These are phyloP conservation scores for Penicillium sp. DNA, from an alignment of 2,329 filamentous ascomycete genomes.

Conservation along the genomic window DNA sequence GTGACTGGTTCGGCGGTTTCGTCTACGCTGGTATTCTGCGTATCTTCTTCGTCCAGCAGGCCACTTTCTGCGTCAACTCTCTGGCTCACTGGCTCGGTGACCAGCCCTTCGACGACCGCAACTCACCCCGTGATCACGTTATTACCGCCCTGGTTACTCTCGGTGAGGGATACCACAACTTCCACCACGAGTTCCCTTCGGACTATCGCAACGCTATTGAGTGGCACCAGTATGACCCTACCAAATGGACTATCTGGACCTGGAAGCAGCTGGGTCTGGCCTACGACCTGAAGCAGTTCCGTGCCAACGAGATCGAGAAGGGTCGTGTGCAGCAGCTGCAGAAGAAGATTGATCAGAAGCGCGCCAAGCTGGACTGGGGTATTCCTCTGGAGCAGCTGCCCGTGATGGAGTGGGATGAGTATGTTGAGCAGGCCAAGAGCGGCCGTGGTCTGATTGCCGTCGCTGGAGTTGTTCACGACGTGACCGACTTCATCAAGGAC, in stretches of 20 bases:
- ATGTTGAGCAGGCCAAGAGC: conserved; percentile 73
- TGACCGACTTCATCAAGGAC: conserved; percentile 80
- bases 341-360: conserved; percentile 92
- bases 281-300: conserved; percentile 88
- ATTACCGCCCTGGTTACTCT: conserved; percentile 83
- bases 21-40: conserved; percentile 83
- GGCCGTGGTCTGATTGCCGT: conserved; percentile 76
- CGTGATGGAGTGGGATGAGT: conserved; percentile 84
- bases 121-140: conserved; percentile 85
- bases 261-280: conserved; percentile 85
- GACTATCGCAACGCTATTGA: conserved; percentile 91
- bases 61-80: conserved; percentile 91
- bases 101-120: conserved; percentile 89
- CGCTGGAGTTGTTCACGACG: conserved; percentile 83
- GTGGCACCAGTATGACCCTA: conserved; percentile 90
- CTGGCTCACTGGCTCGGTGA: conserved; percentile 89
- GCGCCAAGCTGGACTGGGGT: conserved; percentile 80
- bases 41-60: conserved; percentile 88
- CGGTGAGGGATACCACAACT: conserved; percentile 91
- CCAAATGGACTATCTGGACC: conserved; percentile 83
- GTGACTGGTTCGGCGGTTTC: conserved; percentile 78
- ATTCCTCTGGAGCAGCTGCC: conserved; percentile 81
- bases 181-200: conserved; percentile 92
- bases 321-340: conserved; percentile 83
- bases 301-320: conserved; percentile 89